Evolutionary conservation across 176 grass and related monocot species (phyloP).

Genomic region (Luzula sylvatica): DNA sequence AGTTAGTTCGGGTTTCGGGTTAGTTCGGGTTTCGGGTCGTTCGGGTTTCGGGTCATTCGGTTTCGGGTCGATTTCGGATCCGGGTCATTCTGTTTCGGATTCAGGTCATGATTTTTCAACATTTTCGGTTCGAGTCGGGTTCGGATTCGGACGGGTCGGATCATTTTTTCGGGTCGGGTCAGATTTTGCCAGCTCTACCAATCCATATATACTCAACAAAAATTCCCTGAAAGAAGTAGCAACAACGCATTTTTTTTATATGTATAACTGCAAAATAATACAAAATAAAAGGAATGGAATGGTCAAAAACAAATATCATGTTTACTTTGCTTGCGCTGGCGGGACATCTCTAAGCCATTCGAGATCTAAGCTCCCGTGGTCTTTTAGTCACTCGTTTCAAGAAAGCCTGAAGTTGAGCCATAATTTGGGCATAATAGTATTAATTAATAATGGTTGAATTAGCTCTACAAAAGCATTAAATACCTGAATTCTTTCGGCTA

Average conservation of each 20-base stretch:
- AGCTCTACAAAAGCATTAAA: neutral
- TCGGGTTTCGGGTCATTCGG: no score
- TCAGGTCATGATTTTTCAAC: no score
- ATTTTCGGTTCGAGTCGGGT: no score
- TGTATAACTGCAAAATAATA: constrained; percentile 10
- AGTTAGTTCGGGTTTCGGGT: no score
- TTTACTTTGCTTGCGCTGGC: constrained; percentile 77
- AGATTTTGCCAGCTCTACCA: no score
- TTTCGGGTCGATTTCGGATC: no score
- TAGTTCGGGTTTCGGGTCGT: no score
- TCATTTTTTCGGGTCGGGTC: no score
- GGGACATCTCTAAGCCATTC: constrained; percentile 78
- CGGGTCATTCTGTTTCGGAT: no score
- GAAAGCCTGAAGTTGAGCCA: constrained; percentile 40
- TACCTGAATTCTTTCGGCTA: constrained; percentile 81
- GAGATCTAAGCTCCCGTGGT: constrained; percentile 94
- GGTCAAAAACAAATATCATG: constrained; percentile 10
- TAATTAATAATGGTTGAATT: constrained; percentile 4
- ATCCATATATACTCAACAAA: constrained; percentile 82
- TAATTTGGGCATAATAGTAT: no score
- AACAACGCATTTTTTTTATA: neutral
- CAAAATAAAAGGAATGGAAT: constrained; percentile 14
- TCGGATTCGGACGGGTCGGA: no score
- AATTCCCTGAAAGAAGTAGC: constrained; percentile 60
- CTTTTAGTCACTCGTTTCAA: constrained; percentile 73